Conservation (phyloP, 1,284 basidiomycete genomes). For the Rhodofomes roseus region DNA sequence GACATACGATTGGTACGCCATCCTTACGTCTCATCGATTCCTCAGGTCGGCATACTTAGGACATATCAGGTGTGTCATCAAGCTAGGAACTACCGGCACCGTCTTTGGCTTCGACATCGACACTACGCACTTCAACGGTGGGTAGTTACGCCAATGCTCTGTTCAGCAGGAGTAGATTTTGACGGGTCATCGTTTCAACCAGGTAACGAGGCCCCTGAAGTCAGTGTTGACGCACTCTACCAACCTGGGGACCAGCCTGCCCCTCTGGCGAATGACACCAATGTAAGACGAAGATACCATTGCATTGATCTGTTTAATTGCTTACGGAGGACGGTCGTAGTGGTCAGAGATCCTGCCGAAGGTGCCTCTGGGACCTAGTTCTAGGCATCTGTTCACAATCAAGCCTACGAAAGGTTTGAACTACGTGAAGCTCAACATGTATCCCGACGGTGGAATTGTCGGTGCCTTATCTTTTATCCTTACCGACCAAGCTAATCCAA, state of each 20-base stretch:
- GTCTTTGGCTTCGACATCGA: slow-evolving; percentile 93
- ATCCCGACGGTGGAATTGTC: slow-evolving; percentile 95
- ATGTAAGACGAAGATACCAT: slow-evolving; percentile 38
- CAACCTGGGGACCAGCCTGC: slow-evolving; percentile 40
- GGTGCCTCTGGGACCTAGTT: slow-evolving; percentile 75
- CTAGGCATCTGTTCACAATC: slow-evolving; percentile 83
- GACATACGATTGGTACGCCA: slow-evolving; percentile 81
- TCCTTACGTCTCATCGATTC: not conserved
- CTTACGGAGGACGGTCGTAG: slow-evolving; percentile 33
- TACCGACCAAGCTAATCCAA: slow-evolving; percentile 6
- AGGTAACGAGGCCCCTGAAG: slow-evolving; percentile 90
- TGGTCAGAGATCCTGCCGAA: slow-evolving; percentile 82
- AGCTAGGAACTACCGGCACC: slow-evolving; percentile 77
- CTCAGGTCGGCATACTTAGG: not conserved
- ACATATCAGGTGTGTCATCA: slow-evolving; percentile 77
- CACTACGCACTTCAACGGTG: slow-evolving; percentile 91
- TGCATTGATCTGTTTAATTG: not conserved
- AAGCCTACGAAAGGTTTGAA: slow-evolving; percentile 55
- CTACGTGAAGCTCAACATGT: slow-evolving; percentile 92
- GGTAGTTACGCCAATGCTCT: not conserved
- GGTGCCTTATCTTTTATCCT: slow-evolving; percentile 27
- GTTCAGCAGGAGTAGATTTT: no score
- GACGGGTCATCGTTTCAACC: no score
- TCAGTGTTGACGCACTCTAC: slow-evolving; percentile 68
- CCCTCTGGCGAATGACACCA: slow-evolving; percentile 42